Evolutionary conservation across 345 rosid genomes (phyloP), one percentile per base, ranked within the genome.

Genomic region (Linum lewisii): DNA sequence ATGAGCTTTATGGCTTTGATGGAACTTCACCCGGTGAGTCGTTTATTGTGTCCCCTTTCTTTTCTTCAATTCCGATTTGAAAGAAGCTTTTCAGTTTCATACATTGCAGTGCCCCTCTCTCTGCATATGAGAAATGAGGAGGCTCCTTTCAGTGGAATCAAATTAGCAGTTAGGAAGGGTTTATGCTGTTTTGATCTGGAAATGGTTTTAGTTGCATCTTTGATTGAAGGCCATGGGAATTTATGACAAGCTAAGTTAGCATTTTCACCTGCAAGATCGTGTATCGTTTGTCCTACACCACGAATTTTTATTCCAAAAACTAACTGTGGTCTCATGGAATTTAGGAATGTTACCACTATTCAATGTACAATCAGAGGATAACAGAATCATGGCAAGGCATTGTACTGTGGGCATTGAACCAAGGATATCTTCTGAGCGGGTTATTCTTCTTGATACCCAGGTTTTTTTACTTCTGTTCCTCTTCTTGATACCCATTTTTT

Each of bases 341-440:
- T 25, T 75, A 84, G 95, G 90, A 50, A 85, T 82, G 96, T 73
- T 82, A 11, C 90, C 87, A n/a, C 93, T 90, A 42, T 85, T 88
- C 64, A 52, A 76, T 2, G 34, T 75, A 32, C 90, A 82, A 42
- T 74, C 90, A 1, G 93, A 88, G 64, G 96, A 85, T 37, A 79
- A 75, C 21, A 78, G 75, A 73, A 80, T 82, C 50, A 70, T 70
- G 76, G 86, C 86, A 25, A 85, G 75, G 75, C 96, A 88, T 66
- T 85, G 85, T 63, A 85, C 85, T 21, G 56, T 72, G 1, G 93
- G 93, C 59, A 85, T 85, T 62, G 96, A 88, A 66, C 90, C 93
- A 9, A 80, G 96, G 68, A 75, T 85, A 75, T 83, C 96, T 32
- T 71, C 86, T 36, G 86, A 88, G 65, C 77, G 96, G 49, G 73